These are phyloP conservation scores for Cyanidium caldarium DNA, from an alignment of 23 red algal species.

Conservation along the genomic window DNA sequence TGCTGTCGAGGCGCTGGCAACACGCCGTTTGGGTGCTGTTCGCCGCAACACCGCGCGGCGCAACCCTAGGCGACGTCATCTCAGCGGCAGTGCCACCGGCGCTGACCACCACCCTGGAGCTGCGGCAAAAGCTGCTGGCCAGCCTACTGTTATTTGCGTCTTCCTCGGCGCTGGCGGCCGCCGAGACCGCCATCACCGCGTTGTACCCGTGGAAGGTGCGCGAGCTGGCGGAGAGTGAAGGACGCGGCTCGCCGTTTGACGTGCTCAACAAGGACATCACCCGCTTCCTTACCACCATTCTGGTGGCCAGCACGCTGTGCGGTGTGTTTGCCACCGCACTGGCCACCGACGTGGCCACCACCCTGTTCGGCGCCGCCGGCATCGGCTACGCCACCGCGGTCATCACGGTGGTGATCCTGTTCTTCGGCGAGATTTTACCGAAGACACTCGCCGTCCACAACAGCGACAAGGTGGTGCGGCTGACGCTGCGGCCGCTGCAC, in stretches of 20 bases:
- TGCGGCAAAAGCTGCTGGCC: neutral
- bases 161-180: slow-evolving; percentile 59
- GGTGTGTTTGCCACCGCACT: slow-evolving; percentile 82
- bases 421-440: slow-evolving; percentile 96
- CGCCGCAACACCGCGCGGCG: too few relatives aligned
- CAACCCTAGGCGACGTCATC: too few relatives aligned
- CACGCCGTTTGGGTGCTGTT: too few relatives aligned
- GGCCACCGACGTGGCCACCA: slow-evolving; percentile 70
- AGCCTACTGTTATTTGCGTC: slow-evolving; percentile 10
- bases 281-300: slow-evolving; percentile 83
- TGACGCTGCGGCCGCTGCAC: slow-evolving; percentile 67
- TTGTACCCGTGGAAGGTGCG: slow-evolving; percentile 96
- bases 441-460: slow-evolving; percentile 86
- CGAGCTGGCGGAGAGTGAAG: slow-evolving; percentile 70
- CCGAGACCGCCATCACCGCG: slow-evolving; percentile 92
- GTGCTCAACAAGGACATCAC: slow-evolving; percentile 75
- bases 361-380: slow-evolving; percentile 44
- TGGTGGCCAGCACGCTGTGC: slow-evolving; percentile 62
- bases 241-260: slow-evolving; percentile 49
- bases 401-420: slow-evolving; percentile 86
- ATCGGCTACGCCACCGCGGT: slow-evolving; percentile 68
- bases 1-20: too few relatives aligned
- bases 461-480: slow-evolving; percentile 46
- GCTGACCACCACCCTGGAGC: neutral
- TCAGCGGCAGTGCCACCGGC: too few relatives aligned